phyloP scores from a whole-genome alignment of 306 rosid genomes.

The Dryas drummondii region DNA sequence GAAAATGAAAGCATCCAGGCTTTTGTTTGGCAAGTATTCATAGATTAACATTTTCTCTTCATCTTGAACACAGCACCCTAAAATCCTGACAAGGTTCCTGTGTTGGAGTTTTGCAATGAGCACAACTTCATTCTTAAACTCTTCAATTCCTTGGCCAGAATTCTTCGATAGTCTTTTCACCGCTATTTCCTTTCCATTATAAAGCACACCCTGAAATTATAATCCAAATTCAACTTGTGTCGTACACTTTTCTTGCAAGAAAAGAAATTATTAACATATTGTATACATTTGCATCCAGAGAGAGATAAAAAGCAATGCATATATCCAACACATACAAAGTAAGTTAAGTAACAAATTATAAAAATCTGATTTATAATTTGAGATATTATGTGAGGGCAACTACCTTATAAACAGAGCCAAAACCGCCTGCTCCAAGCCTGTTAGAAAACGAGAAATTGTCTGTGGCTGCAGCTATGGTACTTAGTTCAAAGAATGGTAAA shows the following conservation, averaged over 20 bases:
- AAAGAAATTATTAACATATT: background rate
- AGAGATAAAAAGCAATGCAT: no score
- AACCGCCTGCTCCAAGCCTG: no score
- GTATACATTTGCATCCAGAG: no score
- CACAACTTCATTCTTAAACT: background rate
- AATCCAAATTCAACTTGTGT: no score
- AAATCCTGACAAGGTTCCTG: background rate
- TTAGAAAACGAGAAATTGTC: no score
- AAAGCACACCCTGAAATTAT: slow-evolving; percentile 14
- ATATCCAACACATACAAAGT: no score
- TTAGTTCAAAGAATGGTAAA: no score
- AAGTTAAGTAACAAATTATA: no score
- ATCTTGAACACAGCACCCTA: slow-evolving; percentile 1
- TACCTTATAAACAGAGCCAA: no score
- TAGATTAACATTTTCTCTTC: background rate
- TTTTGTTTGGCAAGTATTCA: background rate
- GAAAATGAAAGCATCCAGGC: background rate
- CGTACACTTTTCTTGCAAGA: background rate
- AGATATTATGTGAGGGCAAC: background rate
- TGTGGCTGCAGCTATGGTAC: no score
- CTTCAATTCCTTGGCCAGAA: slow-evolving; percentile 2
- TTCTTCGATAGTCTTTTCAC: background rate
- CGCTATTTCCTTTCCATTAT: slow-evolving; percentile 11
- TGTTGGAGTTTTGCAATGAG: slow-evolving; percentile 1
- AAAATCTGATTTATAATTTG: background rate